Base-by-base conservation (phyloP, 306 rosid genomes). In the Mucuna pruriens region DNA sequence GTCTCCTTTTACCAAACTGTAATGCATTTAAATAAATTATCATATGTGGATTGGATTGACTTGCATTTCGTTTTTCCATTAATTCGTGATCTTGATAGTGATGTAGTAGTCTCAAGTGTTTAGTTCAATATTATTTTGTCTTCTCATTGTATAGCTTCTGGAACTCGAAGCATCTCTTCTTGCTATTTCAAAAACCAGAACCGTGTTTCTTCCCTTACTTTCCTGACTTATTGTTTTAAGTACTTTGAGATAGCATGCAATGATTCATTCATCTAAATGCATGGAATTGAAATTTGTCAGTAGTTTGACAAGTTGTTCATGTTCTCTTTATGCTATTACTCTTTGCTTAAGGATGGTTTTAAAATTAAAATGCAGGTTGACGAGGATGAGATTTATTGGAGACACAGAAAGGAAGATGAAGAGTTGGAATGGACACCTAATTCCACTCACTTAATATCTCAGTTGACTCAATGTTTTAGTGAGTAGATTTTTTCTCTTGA, bases 391-490 rank as follows among this genome's bases (percentile, higher is more conserved):
- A 71, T 87, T 75, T 90, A 86, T 60, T 84, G 96, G 92, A 91
- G 92, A 82, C 87, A 74, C 16, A 88, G 88, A 77, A 93, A 88
- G 83, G 84, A 84, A 77, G 88, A 86, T 25, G 86, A 85, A 71
- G 93, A 93, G 86, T 86, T 86, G 89, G 94, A 91, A 90, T 87
- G 92, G 91, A 84, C 90, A 75, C 90, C 84, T 81, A 76, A 84
- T 91, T 91, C 97, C 88, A 75, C 97, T 87, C 93, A 80, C 87
- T 89, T 90, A 73, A 86, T 91, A 86, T 76, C 89, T 9, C 96
- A 93, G 81, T 80, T 93, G 81, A 86, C 92, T 85, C 99, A 88
- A 91, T 93, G 98, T 84, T 90, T 88, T 84, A 52, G 99, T 93
- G 86, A 93, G 97, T 85, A 74, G 42, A 83, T 71, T 75, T 70